A percentile compares a stretch with the other conserved stretches of the same genome.
phyloP scores from a whole-genome alignment of 2,329 filamentous ascomycete genomes.

The Thelonectria olida region DNA sequence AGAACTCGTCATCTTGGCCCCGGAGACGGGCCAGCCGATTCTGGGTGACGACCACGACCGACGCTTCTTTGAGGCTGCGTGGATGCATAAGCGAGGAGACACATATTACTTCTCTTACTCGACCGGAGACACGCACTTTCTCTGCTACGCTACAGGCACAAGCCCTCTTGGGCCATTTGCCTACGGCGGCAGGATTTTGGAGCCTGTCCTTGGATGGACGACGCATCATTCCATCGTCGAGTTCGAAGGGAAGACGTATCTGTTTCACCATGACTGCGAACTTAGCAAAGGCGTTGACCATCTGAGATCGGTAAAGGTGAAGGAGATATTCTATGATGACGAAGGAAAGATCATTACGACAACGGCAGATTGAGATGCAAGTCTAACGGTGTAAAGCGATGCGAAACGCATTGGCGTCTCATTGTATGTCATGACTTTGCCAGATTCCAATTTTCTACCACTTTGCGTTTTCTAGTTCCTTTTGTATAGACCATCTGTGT shows the following conservation, averaged over 20 bases:
- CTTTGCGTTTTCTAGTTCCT: background rate
- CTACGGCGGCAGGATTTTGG: constrained; percentile 75
- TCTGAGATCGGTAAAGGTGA: constrained; percentile 76
- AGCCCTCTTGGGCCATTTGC: constrained; percentile 77
- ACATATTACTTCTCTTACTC: constrained; percentile 82
- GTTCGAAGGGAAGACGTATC: constrained; percentile 75
- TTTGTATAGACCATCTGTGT: background rate
- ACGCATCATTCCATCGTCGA: constrained; percentile 84
- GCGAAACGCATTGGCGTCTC: too few relatives aligned
- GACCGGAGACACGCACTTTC: constrained; percentile 79
- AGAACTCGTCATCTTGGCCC: constrained; percentile 72
- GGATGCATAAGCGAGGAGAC: constrained; percentile 77
- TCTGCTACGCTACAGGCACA: constrained; percentile 73
- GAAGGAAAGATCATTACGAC: constrained; percentile 67
- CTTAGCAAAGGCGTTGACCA: constrained; percentile 75
- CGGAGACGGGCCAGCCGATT: constrained; percentile 67
- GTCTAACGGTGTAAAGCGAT: background rate
- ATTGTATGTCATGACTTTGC: background rate
- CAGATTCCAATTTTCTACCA: background rate
- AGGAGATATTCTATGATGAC: constrained; percentile 77
- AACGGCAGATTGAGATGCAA: constrained; percentile 36
- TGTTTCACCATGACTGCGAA: constrained; percentile 81
- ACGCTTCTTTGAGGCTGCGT: constrained; percentile 83
- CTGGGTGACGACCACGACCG: constrained; percentile 74
- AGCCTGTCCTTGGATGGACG: constrained; percentile 83